These are phyloP conservation scores for Xylaria scruposa DNA, from an alignment of 495 filamentous ascomycete species.

Conservation along the genomic window DNA sequence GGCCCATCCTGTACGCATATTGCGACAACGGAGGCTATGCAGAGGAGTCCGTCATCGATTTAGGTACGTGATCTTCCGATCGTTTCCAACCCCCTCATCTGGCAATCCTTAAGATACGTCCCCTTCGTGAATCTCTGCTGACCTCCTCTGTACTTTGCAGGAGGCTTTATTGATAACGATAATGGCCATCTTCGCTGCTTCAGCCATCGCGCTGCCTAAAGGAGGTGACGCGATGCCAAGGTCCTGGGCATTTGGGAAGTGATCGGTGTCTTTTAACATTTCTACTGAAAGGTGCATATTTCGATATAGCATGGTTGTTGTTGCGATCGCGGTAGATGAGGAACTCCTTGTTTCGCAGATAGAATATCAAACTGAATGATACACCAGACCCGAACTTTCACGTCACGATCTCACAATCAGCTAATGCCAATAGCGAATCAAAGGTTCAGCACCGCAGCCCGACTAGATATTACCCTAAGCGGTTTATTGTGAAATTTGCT, in stretches of 20 bases:
- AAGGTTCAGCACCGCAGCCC: background rate
- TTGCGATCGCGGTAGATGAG: background rate
- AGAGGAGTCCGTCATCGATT: constrained; percentile 1
- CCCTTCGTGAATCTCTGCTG: background rate
- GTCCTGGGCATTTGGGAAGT: background rate
- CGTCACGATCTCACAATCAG: background rate
- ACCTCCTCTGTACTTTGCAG: background rate
- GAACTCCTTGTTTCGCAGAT: background rate
- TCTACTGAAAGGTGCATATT: background rate
- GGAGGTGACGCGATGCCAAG: background rate
- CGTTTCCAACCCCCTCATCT: background rate
- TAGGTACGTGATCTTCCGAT: constrained; percentile 2
- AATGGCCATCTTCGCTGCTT: constrained; percentile 22
- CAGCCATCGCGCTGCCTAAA: background rate
- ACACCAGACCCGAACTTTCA: background rate
- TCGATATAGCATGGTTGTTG: background rate
- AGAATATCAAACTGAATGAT: background rate
- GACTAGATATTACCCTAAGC: background rate
- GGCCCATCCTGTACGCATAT: constrained; percentile 10
- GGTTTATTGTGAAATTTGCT: background rate
- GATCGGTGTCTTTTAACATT: background rate
- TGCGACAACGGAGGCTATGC: constrained; percentile 5
- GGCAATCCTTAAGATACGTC: background rate
- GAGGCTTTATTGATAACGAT: constrained; percentile 19
- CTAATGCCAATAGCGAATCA: background rate